Conservation (phyloP, 768 basidiomycete species). For the Lepiota brunneoincarnata region DNA sequence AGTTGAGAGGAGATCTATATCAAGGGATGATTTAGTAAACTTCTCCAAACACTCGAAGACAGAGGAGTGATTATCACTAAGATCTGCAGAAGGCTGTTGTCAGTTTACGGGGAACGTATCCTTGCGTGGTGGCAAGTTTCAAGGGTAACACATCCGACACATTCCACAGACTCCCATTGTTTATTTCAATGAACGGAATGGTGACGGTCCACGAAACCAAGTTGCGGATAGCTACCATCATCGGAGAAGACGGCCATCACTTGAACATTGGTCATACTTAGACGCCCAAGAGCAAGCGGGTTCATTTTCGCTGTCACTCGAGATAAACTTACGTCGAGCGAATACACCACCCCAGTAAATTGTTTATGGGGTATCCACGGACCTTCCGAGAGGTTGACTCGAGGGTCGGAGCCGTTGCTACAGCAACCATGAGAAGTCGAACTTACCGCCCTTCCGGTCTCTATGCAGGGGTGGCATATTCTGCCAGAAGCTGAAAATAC, state of each 20-base stretch:
- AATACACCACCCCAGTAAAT: neutral
- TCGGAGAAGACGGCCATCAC: neutral
- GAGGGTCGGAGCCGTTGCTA: constrained; percentile 5
- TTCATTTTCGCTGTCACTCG: constrained; percentile 14
- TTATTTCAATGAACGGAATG: no score
- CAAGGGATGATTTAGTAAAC: no score
- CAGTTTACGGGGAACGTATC: no score
- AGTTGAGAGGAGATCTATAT: no score
- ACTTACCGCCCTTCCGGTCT: neutral
- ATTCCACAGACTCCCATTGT: no score
- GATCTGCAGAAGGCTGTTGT: no score
- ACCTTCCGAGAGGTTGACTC: neutral
- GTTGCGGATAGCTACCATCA: no score
- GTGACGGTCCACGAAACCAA: no score
- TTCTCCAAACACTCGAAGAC: no score
- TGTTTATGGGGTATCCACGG: neutral
- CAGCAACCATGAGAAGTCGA: neutral
- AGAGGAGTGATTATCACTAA: no score
- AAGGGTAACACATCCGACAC: no score
- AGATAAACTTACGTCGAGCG: neutral
- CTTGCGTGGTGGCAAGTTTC: no score
- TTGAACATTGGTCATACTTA: neutral
- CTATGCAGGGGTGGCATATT: constrained; percentile 1
- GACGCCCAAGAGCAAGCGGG: neutral
- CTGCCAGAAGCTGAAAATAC: constrained; percentile 2